phyloP scores from a whole-genome alignment of 352 stramenopile species.

The Thalassiosira gravida region DNA sequence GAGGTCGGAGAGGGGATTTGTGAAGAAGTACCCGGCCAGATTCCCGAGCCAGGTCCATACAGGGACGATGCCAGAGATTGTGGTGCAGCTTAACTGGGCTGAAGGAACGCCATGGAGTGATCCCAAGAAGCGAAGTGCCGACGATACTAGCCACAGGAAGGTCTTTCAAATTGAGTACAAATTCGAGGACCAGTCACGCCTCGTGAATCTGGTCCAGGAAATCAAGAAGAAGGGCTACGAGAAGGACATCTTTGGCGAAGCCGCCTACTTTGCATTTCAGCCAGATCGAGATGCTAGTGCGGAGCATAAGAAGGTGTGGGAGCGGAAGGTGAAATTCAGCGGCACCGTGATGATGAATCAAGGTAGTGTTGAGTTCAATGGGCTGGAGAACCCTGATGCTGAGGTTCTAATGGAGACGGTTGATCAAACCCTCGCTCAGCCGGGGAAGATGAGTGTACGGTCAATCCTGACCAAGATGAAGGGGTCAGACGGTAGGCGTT shows the following conservation, averaged over 20 bases:
- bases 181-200: neutral
- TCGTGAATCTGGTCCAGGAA: neutral
- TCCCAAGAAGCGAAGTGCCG: neutral
- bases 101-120: neutral
- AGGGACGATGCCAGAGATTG: neutral
- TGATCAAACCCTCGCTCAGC: neutral
- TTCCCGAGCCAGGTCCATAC: neutral
- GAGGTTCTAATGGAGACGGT: conserved; percentile 1
- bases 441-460: conserved; percentile 3
- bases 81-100: neutral
- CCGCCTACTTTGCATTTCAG: conserved; percentile 1
- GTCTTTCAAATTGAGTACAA: neutral
- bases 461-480: neutral
- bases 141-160: neutral
- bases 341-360: neutral
- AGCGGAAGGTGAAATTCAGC: conserved; percentile 6
- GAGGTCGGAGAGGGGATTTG: neutral
- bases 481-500: neutral
- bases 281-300: neutral
- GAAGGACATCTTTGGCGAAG: conserved; percentile 4
- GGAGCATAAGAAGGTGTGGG: neutral
- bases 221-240: conserved; percentile 1
- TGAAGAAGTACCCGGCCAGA: neutral
- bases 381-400: neutral
- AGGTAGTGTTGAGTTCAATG: conserved; percentile 1